phyloP scores from a whole-genome alignment of 179 eudicot genomes.

The Beta corolliflora region DNA sequence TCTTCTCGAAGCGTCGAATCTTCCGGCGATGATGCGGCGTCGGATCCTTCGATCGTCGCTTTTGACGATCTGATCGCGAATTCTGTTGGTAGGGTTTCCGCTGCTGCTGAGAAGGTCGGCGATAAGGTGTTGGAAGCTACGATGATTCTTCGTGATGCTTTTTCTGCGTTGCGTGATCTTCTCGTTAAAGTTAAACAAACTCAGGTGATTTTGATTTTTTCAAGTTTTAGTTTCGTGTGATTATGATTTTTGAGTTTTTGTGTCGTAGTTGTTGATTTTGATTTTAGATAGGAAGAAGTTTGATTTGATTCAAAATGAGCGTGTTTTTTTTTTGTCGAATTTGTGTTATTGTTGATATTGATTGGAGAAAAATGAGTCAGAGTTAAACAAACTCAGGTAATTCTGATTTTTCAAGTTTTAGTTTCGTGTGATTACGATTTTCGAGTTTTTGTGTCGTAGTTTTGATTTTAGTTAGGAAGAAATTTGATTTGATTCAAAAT shows the following conservation, averaged over 20 bases:
- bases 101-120: conserved; percentile 83
- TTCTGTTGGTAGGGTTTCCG: conserved; percentile 54
- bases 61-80: conserved; percentile 67
- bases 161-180: conserved; percentile 66
- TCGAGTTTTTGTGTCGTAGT: not conserved
- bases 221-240: too few species aligned
- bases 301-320: conserved; percentile 6
- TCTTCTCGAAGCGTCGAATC: conserved; percentile 28
- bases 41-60: conserved; percentile 78
- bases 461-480: not conserved
- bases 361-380: conserved; percentile 19
- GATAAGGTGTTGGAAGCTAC: conserved; percentile 73
- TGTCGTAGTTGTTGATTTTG: not conserved
- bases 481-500: not conserved
- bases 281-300: not conserved
- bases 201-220: conserved; percentile 43
- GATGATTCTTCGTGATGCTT: conserved; percentile 56
- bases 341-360: not conserved
- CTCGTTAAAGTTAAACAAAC: conserved; percentile 68
- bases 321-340: not conserved
- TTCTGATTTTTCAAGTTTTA: too few species aligned
- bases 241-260: not conserved
- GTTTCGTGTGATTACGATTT: not conserved
- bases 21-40: conserved; percentile 34
- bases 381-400: conserved; percentile 42